Evolutionary conservation across 805 yeast genomes (phyloP).

Genomic region (Suhomyces sp.): DNA sequence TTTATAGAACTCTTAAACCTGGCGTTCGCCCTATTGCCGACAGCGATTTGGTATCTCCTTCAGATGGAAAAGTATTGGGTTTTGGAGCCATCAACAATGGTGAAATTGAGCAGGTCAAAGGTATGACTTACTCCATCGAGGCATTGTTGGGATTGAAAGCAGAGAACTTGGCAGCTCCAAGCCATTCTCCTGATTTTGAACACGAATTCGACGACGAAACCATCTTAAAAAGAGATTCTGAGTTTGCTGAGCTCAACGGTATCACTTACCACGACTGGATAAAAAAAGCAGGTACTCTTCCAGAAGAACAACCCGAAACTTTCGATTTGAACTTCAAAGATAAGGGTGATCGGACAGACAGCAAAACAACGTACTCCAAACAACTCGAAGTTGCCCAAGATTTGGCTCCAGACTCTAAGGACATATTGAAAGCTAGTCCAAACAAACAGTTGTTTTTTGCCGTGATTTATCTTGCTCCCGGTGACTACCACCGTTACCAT

Average conservation of each 20-base stretch:
- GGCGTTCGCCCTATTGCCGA: constrained; percentile 75
- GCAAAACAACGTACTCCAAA: constrained; percentile 30
- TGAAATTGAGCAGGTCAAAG: constrained; percentile 94
- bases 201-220: constrained; percentile 39
- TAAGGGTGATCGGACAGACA: constrained; percentile 61
- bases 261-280: constrained; percentile 69
- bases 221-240: constrained; percentile 54
- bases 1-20: constrained; percentile 76
- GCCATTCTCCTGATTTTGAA: constrained; percentile 47
- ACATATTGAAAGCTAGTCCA: constrained; percentile 22
- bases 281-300: constrained; percentile 48
- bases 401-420: constrained; percentile 33
- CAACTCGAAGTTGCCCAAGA: constrained; percentile 42
- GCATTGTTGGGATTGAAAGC: constrained; percentile 73
- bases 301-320: constrained; percentile 32
- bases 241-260: constrained; percentile 77
- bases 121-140: constrained; percentile 87
- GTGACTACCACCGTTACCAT: constrained; percentile 96
- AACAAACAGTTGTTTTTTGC: constrained; percentile 74
- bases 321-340: constrained; percentile 49
- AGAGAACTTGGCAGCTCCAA: constrained; percentile 52
- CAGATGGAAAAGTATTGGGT: constrained; percentile 88
- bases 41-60: constrained; percentile 75
- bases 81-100: constrained; percentile 80
- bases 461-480: constrained; percentile 95